Base-by-base conservation (phyloP, 148 eudicot genomes). In the Oxyria digyna region DNA sequence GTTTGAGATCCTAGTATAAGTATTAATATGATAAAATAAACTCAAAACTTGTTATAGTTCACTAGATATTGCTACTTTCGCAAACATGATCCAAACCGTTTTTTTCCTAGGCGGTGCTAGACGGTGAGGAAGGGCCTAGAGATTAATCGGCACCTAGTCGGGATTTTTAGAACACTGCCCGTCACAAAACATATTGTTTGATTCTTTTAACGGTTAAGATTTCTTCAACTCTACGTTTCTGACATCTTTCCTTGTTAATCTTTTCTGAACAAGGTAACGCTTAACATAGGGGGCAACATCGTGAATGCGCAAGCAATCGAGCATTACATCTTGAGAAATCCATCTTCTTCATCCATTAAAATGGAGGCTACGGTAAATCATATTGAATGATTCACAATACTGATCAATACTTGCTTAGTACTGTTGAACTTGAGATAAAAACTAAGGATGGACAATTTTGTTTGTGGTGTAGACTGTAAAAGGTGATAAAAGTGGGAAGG, bases 221-320 rank as follows among this genome's bases (percentile, higher is more conserved):
- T n/a, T n/a, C n/a, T n/a, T n/a, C n/a, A n/a, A n/a, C n/a, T n/a
- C 23, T n/a, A 41, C 27, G 13, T 73, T 29, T 66, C 26, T 46
- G n/a, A 21, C 24, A 65, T 65, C 20, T 35, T 37, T 21, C 43
- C 0, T 23, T 46, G 17, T 35, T 35, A 35, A 65, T 35, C n/a
- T 20, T 1, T 62, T 26, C 33, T 41, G 18, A 46, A 8, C 31
- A 79, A 92, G 98, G 96, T 95, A 62, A 93, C 96, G 18, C 78
- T 93, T 2, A 89, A 86, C 71, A 79, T 93, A 31, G 98, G 89
- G 41, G 98, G 98, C 13, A 89, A 79, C 67, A 80, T 79, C 21
- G 78, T 93, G 23, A 89, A 86, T 75, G 96, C 98, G 18, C 98
- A 89, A 70, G 81, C 87, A 4, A 93, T 93, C 63, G 98, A 93